Percentiles rank a stretch among this genome's conserved stretches.
phyloP scores from a whole-genome alignment of 1,139 yeast genomes.

The Blastobotrys proliferans region DNA sequence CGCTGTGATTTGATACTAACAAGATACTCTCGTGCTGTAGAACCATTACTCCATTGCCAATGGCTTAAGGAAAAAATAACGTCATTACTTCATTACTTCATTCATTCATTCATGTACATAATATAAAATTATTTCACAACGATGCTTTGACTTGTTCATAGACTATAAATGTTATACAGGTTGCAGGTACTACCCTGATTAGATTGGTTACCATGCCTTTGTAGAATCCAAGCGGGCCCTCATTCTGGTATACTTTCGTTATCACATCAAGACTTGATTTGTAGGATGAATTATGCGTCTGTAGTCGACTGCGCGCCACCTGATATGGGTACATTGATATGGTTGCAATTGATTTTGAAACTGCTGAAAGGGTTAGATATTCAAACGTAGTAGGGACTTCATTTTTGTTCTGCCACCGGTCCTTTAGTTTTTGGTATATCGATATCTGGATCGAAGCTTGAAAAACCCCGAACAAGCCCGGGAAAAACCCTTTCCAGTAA shows the following conservation, averaged over 20 bases:
- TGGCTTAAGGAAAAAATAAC: slow-evolving; percentile 44
- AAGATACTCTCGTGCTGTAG: slow-evolving; percentile 25
- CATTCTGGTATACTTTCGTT: slow-evolving; percentile 39
- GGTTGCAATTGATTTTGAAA: slow-evolving; percentile 67
- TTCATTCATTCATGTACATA: slow-evolving; percentile 11
- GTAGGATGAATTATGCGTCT: slow-evolving; percentile 44
- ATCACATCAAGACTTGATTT: slow-evolving; percentile 24
- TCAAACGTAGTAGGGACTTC: slow-evolving; percentile 47
- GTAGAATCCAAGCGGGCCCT: slow-evolving; percentile 63
- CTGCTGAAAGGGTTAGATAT: slow-evolving; percentile 60
- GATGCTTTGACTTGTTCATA: slow-evolving; percentile 57
- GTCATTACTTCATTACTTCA: not conserved
- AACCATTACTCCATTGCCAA: slow-evolving; percentile 67
- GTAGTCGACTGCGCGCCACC: slow-evolving; percentile 73
- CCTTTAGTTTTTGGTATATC: slow-evolving; percentile 70
- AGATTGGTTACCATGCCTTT: slow-evolving; percentile 79
- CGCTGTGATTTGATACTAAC: slow-evolving; percentile 7
- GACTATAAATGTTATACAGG: slow-evolving; percentile 73
- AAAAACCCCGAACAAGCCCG: slow-evolving; percentile 76
- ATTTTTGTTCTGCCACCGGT: slow-evolving; percentile 10
- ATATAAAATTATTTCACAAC: slow-evolving; percentile 6
- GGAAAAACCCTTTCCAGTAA: slow-evolving; percentile 79
- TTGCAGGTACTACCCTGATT: slow-evolving; percentile 83
- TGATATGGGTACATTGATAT: slow-evolving; percentile 78
- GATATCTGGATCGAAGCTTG: slow-evolving; percentile 90